A percentile compares a stretch with the other conserved stretches of the same genome.
Evolutionary conservation across 768 basidiomycete genomes (phyloP).

Genomic region (Lactarius quietus): DNA sequence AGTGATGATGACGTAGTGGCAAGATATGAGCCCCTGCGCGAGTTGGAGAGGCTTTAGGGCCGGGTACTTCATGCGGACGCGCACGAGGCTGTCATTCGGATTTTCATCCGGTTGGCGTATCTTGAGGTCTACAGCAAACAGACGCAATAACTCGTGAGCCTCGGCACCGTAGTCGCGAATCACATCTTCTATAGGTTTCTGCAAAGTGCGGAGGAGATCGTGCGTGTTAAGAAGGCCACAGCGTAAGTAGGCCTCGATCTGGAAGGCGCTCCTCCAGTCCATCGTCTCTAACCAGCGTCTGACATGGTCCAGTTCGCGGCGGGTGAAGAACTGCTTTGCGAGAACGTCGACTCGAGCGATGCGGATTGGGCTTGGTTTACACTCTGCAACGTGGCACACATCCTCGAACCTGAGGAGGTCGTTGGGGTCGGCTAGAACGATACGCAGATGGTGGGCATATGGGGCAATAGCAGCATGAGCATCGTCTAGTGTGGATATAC

Average conservation of each 20-base stretch:
- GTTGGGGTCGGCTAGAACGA: conserved; percentile 51
- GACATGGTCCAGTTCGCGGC: conserved; percentile 45
- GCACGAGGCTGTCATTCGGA: conserved; percentile 47
- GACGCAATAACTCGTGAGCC: conserved; percentile 50
- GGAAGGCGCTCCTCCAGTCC: conserved; percentile 70
- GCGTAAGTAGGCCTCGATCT: conserved; percentile 65
- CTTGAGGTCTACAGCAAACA: conserved; percentile 49
- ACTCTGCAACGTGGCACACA: conserved; percentile 52
- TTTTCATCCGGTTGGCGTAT: conserved; percentile 41
- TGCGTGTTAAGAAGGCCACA: conserved; percentile 61
- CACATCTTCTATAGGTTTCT: conserved; percentile 43
- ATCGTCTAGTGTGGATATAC: conserved; percentile 56
- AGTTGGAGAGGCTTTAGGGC: conserved; percentile 25
- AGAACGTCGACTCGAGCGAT: conserved; percentile 45
- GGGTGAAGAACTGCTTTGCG: conserved; percentile 48
- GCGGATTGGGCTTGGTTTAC: conserved; percentile 30
- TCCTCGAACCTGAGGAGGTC: conserved; percentile 50
- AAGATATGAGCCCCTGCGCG: conserved; percentile 49
- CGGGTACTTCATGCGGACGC: conserved; percentile 31
- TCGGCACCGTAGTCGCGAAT: conserved; percentile 32
- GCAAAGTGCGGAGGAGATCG: conserved; percentile 45
- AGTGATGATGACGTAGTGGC: conserved; percentile 71
- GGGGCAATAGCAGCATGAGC: conserved; percentile 59
- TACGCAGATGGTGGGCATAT: conserved; percentile 67
- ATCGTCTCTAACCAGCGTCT: conserved; percentile 43